A percentile compares a stretch with the other conserved stretches of the same genome.
Conservation (phyloP, 768 basidiomycete species). For the Termitomyces sp. region DNA sequence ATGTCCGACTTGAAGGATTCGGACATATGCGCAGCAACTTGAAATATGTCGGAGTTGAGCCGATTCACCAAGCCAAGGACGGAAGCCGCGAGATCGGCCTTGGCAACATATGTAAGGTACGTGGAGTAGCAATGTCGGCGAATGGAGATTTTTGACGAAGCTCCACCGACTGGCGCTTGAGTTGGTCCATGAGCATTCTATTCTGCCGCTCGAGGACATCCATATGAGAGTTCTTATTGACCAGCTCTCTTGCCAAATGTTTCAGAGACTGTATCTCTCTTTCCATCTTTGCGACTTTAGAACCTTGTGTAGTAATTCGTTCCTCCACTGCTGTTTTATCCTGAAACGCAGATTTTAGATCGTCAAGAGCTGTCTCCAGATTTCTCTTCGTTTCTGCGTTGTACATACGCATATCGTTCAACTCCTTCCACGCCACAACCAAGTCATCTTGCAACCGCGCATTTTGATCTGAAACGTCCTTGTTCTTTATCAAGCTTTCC, state of each 20-base stretch:
- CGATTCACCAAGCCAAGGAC: conserved; percentile 20
- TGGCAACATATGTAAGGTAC: neutral
- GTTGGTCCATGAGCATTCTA: conserved; percentile 26
- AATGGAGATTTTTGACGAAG: conserved; percentile 14
- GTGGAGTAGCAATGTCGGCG: neutral
- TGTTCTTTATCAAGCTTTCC: neutral
- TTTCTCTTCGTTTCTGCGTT: neutral
- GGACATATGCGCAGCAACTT: conserved; percentile 32
- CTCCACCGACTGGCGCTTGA: conserved; percentile 26
- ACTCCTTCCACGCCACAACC: neutral
- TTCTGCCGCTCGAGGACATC: conserved; percentile 23
- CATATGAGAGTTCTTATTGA: conserved; percentile 14
- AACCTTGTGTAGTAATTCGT: neutral
- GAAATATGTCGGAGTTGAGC: conserved; percentile 35
- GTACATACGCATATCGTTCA: neutral
- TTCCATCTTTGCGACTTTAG: conserved; percentile 7
- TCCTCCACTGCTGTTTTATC: neutral
- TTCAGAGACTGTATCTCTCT: conserved; percentile 11
- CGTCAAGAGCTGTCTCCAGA: neutral
- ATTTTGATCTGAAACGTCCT: neutral
- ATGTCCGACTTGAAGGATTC: conserved; percentile 17
- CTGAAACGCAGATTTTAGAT: neutral
- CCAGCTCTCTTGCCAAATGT: neutral
- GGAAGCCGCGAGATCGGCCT: conserved; percentile 4
- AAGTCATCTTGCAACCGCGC: neutral